These are phyloP conservation scores for Sugiyamaella pinicola DNA, from an alignment of 1,139 yeast genomes.

Conservation along the genomic window DNA sequence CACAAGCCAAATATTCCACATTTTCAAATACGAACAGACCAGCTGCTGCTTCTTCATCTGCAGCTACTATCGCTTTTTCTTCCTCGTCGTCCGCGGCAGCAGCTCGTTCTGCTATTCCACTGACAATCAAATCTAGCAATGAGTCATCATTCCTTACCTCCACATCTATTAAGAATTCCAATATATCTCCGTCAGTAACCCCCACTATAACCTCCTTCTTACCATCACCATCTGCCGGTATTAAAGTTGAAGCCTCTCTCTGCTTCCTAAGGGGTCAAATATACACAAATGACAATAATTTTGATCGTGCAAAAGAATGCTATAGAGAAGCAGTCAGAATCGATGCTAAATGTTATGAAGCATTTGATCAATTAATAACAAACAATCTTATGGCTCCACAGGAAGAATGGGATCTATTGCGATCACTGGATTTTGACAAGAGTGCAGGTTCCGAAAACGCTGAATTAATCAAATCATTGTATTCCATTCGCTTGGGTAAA, in stretches of 20 bases:
- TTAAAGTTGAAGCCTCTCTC: slow-evolving; percentile 71
- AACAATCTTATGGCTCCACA: slow-evolving; percentile 78
- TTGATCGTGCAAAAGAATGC: slow-evolving; percentile 84
- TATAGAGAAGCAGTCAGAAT: slow-evolving; percentile 83
- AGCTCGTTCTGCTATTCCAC: slow-evolving; percentile 15
- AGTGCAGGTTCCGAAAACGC: slow-evolving; percentile 67
- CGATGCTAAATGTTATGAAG: slow-evolving; percentile 93
- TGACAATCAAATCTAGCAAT: slow-evolving; percentile 3
- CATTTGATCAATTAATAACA: slow-evolving; percentile 75
- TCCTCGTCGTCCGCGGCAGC: slow-evolving; percentile 17
- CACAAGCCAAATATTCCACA: neutral
- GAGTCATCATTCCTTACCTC: neutral
- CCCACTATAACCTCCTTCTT: neutral
- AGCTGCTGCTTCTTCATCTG: neutral
- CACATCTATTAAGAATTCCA: neutral
- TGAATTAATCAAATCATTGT: slow-evolving; percentile 73
- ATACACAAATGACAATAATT: slow-evolving; percentile 79
- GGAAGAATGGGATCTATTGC: slow-evolving; percentile 81
- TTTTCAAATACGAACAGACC: neutral
- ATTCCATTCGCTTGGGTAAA: slow-evolving; percentile 75
- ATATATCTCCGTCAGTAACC: neutral
- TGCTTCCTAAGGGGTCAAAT: slow-evolving; percentile 84
- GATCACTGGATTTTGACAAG: slow-evolving; percentile 67
- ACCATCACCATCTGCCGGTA: slow-evolving; percentile 2
- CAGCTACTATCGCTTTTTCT: slow-evolving; percentile 6